Evolutionary conservation across 2,329 filamentous ascomycete genomes (phyloP).

Genomic region (Volutella citrinella): DNA sequence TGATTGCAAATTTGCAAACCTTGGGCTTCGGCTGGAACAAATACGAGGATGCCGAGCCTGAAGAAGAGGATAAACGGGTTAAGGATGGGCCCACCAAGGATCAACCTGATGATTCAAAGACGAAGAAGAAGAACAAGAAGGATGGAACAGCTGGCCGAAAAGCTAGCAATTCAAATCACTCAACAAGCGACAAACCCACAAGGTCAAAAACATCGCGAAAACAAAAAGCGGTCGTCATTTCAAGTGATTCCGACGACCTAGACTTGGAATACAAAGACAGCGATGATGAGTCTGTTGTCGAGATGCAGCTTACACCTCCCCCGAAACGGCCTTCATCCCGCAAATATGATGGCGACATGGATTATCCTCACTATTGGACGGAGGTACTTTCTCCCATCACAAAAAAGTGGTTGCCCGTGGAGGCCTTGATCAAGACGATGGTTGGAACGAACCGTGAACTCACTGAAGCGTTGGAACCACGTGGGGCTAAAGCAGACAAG

Average conservation of each 20-base stretch:
- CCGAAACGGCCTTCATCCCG: constrained; percentile 37
- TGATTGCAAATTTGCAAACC: constrained; percentile 83
- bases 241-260: constrained; percentile 45
- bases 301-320: constrained; percentile 44
- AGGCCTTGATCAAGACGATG: constrained; percentile 66
- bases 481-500: constrained; percentile 78
- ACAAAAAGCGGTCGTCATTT: constrained; percentile 8
- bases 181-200: constrained; percentile 12
- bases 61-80: constrained; percentile 24
- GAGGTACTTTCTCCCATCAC: constrained; percentile 83
- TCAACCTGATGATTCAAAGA: constrained; percentile 1
- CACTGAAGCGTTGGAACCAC: constrained; percentile 73
- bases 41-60: constrained; percentile 68
- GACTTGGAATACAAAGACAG: constrained; percentile 42
- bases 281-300: constrained; percentile 58
- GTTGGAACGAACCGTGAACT: constrained; percentile 72
- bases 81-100: constrained; percentile 8
- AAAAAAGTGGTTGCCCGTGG: constrained; percentile 74
- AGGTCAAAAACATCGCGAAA: constrained; percentile 9
- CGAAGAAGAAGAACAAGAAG: constrained; percentile 2
- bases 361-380: constrained; percentile 89
- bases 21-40: constrained; percentile 90
- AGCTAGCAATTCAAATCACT: too few species aligned
- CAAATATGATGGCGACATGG: constrained; percentile 71
- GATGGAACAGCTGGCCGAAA: too few species aligned